Evolutionary conservation across 2,329 filamentous ascomycete genomes (phyloP), one percentile per base, ranked within the genome.

Genomic region (Alternaria sp.): DNA sequence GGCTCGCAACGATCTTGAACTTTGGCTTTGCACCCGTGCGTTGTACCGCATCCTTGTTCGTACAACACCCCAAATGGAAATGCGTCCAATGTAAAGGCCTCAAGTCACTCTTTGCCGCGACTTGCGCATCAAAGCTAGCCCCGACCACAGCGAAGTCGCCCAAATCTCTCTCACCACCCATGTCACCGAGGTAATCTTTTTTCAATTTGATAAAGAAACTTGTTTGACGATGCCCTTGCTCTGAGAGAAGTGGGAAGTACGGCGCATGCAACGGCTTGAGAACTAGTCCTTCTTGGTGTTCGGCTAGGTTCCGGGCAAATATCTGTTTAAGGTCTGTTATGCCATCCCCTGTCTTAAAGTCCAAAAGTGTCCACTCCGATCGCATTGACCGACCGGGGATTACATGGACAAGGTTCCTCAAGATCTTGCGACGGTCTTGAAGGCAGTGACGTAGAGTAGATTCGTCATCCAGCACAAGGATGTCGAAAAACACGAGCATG

Each of bases 61-160:
- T 82, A 9, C 94, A 82, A 76, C 93, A 97, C 1, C 89, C 94
- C 15, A 97, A 80, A 72, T 91, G 90, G 73, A 96, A 97, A 55
- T 92, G 88, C 4, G 92, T 97, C 90, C 91, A 97, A 58, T 86
- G 85, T 46, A 92, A 73, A 18, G 84, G 83, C 6, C 83, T 82
- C 3, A 90, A 78, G 5, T 82, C 79, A 51, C 88, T 86, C 8
- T 84, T 82, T 49, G 83, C 84, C 8, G 90, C 91, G 65, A 88
- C 87, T 54, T 84, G 82, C 4, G 90, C 81, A 68, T 93, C 87
- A 70, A 91, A 94, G 18, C 88, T 88, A 6, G 88, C 94, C 0
- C 92, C 94, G 4, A 97, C 82, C 2, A 95, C 85, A 2, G 91
- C 90, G 74, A 97, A 92, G 76, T 97, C 94, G 10, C 92, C 92